Evolutionary conservation across 2,329 filamentous ascomycete genomes (phyloP).

Genomic region (Lachnellula cervina): DNA sequence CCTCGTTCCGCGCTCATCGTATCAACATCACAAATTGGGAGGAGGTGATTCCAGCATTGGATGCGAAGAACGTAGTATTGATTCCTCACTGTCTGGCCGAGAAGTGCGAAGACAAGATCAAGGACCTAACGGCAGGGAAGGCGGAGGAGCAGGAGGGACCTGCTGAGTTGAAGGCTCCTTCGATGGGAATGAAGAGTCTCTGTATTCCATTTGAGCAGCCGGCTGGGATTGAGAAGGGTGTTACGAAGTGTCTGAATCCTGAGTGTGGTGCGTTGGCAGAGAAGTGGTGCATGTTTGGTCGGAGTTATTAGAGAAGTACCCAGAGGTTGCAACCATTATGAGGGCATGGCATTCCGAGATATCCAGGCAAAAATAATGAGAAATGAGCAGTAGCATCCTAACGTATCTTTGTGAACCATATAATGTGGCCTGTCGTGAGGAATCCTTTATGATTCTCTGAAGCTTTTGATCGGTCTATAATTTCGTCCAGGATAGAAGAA

Average conservation of each 20-base stretch:
- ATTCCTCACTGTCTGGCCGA: constrained; percentile 82
- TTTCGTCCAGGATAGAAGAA: too few species aligned
- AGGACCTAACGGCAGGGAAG: constrained; percentile 80
- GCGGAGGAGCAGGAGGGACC: constrained; percentile 47
- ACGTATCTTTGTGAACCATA: too few species aligned
- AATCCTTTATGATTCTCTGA: too few species aligned
- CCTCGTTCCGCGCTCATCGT: constrained; percentile 73
- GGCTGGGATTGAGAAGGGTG: constrained; percentile 68
- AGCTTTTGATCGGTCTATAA: too few species aligned
- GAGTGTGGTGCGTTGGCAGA: constrained; percentile 73
- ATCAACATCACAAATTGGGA: constrained; percentile 82
- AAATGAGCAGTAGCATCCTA: too few species aligned
- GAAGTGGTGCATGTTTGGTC: constrained; percentile 90
- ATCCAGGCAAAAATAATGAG: too few species aligned
- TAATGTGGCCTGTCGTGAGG: too few species aligned
- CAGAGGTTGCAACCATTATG: too few species aligned
- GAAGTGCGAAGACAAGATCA: constrained; percentile 90
- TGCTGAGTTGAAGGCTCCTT: constrained; percentile 50
- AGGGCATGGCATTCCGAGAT: too few species aligned
- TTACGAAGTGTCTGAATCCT: constrained; percentile 89
- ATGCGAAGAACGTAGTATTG: constrained; percentile 86
- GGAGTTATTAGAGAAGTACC: constrained; percentile 39
- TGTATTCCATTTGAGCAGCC: constrained; percentile 86
- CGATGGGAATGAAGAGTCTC: constrained; percentile 72
- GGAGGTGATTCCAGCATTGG: constrained; percentile 83